Conservation (phyloP, 2,329 filamentous ascomycete species). For the Trichoderma sp. region DNA sequence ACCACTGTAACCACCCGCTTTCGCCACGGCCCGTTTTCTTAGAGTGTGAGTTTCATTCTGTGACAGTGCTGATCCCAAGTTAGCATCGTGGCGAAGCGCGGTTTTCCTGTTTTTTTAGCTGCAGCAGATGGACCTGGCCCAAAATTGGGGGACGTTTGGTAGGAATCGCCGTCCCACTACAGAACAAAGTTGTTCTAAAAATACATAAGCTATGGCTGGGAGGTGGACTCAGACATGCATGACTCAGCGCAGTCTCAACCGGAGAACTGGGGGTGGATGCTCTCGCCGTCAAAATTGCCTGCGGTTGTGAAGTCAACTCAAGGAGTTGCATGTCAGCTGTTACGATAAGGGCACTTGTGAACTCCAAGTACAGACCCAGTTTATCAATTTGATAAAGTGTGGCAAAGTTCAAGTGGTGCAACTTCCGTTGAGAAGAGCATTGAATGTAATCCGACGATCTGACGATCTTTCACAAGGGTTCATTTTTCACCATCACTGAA, state of each 20-base stretch:
- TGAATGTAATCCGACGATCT: background rate
- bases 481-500: background rate
- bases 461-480: background rate
- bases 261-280: background rate
- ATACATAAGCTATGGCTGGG: background rate
- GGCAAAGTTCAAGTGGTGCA: background rate
- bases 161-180: background rate
- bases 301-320: background rate
- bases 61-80: background rate
- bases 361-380: background rate
- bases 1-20: background rate
- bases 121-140: background rate
- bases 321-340: background rate
- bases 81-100: constrained; percentile 13
- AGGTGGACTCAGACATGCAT: background rate
- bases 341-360: background rate
- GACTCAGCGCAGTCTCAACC: background rate
- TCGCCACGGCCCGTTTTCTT: constrained; percentile 4
- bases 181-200: background rate
- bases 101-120: constrained; percentile 2
- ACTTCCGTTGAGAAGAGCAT: background rate
- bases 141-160: background rate
- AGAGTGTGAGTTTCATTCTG: background rate
- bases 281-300: background rate
- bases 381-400: background rate